Conservation (phyloP, 805 yeast species). For the Kazachstania africana region DNA sequence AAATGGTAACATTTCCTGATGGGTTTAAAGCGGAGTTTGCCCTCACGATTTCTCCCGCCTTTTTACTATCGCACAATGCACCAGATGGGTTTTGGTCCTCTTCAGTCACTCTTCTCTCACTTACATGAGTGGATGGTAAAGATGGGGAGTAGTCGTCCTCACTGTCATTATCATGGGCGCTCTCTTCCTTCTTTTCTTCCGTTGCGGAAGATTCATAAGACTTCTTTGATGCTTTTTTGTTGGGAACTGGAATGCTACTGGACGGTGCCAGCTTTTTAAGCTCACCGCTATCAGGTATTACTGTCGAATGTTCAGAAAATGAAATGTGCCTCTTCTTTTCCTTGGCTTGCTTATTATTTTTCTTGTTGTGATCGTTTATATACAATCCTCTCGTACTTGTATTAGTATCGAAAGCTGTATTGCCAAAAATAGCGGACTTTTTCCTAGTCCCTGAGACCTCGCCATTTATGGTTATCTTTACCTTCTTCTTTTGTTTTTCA, state of each 20-base stretch:
- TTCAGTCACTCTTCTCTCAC: too few species aligned
- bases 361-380: conserved; percentile 8
- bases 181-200: too few species aligned
- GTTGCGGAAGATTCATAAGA: too few species aligned
- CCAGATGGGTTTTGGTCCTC: too few species aligned
- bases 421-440: conserved; percentile 25
- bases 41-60: too few species aligned
- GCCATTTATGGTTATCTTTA: neutral
- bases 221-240: too few species aligned
- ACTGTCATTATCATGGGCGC: too few species aligned
- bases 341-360: conserved; percentile 4
- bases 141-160: too few species aligned
- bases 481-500: conserved; percentile 1
- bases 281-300: conserved; percentile 4
- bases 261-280: conserved; percentile 1
- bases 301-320: conserved; percentile 12
- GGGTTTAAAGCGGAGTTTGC: too few species aligned
- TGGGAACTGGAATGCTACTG: neutral
- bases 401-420: conserved; percentile 7
- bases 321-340: conserved; percentile 10
- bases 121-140: too few species aligned
- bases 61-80: too few species aligned
- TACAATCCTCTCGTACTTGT: conserved; percentile 4
- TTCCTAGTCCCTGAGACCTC: conserved; percentile 15
- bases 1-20: too few species aligned